Evolutionary conservation across 108 stramenopile species (phyloP).

Genomic region (Aurantiochytrium sp.): DNA sequence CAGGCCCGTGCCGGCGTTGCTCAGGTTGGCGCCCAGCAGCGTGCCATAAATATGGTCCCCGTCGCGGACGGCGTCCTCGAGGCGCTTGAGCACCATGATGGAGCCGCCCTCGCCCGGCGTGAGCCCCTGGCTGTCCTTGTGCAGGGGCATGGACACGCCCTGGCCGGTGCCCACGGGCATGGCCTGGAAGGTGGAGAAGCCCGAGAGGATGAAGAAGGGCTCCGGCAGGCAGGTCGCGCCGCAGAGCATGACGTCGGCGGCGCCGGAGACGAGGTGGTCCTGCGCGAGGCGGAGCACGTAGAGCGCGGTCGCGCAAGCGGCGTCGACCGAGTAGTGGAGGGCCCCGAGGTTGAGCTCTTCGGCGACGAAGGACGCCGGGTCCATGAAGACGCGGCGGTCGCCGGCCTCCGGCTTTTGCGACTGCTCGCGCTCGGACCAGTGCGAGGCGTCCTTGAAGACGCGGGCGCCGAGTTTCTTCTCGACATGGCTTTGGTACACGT

Average conservation of each 20-base stretch:
- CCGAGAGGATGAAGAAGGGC: not conserved
- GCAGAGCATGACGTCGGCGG: not conserved
- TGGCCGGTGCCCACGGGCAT: not conserved
- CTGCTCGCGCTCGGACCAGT: not conserved
- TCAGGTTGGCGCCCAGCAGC: not conserved
- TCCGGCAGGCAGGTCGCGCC: not conserved
- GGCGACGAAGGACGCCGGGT: constrained; percentile 3
- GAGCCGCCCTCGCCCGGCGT: not conserved
- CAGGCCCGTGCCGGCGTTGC: not conserved
- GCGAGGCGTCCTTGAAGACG: constrained; percentile 5
- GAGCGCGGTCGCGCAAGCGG: not conserved
- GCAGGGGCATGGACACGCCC: not conserved
- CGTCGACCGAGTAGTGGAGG: not conserved
- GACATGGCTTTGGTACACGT: constrained; percentile 8
- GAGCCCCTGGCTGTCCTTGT: constrained; percentile 12
- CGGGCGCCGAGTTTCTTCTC: not conserved
- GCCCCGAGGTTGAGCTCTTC: not conserved
- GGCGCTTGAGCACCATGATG: constrained; percentile 4
- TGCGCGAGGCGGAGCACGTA: constrained; percentile 8
- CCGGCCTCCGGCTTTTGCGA: not conserved
- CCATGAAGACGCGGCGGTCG: constrained; percentile 4
- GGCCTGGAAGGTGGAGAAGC: constrained; percentile 7
- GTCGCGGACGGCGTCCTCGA: not conserved
- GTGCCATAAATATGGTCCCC: not conserved
- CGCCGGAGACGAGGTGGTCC: not conserved